Percentiles rank a stretch among this genome's conserved stretches.
Conservation (phyloP, 306 rosid species). For the Trifolium dubium region DNA sequence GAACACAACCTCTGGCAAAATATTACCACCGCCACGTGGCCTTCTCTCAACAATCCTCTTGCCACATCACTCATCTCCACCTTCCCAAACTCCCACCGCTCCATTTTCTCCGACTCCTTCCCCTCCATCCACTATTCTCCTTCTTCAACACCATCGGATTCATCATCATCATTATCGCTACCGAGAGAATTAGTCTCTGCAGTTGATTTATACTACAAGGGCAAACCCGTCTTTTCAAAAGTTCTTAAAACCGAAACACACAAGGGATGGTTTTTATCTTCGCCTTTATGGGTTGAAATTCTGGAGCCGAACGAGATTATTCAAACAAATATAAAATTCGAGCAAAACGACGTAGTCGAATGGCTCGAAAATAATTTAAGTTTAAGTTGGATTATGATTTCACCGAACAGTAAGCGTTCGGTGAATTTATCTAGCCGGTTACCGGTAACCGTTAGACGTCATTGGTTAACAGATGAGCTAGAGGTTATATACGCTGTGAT, state of each 20-base stretch:
- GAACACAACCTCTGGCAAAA: conserved; percentile 67
- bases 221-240: conserved; percentile 59
- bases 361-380: conserved; percentile 60
- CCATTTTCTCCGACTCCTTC: conserved; percentile 76
- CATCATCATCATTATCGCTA: neutral
- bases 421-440: conserved; percentile 68
- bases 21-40: conserved; percentile 68
- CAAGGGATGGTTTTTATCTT: conserved; percentile 61
- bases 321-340: conserved; percentile 47
- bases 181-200: conserved; percentile 63
- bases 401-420: conserved; percentile 58
- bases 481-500: conserved; percentile 56
- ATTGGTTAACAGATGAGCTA: conserved; percentile 71
- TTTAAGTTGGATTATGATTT: conserved; percentile 80
- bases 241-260: conserved; percentile 49
- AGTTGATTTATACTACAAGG: conserved; percentile 66
- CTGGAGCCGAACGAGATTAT: conserved; percentile 62
- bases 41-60: conserved; percentile 55
- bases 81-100: conserved; percentile 64
- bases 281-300: conserved; percentile 72
- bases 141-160: neutral
- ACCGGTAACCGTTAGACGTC: conserved; percentile 57
- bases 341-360: conserved; percentile 29
- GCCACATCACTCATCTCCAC: conserved; percentile 47
- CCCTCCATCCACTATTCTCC: conserved; percentile 57